Evolutionary conservation across 176 grass and related monocot species (phyloP), one percentile per base, ranked within the genome.

Genomic region (Tuctoria greenei): DNA sequence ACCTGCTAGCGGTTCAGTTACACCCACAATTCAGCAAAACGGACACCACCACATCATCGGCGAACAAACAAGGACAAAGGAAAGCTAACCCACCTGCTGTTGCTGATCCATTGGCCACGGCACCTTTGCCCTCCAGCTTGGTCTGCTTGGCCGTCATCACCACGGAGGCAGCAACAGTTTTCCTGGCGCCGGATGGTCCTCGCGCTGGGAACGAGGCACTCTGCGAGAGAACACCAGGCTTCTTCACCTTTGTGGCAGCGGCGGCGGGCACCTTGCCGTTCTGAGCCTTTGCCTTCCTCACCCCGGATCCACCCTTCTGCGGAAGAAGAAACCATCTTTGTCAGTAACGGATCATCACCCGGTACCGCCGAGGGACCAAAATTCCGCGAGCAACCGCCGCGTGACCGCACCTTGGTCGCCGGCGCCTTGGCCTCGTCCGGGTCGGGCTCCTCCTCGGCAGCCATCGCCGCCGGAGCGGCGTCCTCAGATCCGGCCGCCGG

Each of bases 271-370:
- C 72, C 69, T 64, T 73, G 77, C 80, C 86, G 75, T 89, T 83
- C 52, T 69, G 45, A 47, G 64, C 26, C 62, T 84, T 88, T 14
- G n/a, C 50, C 69, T 82, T 92, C 69, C 83, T 83, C 38, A 55
- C 72, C 71, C 73, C 79, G 79, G 91, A 79, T 92, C 87, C 84
- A 74, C 71, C 50, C 76, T 90, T 88, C 84, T 98, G 77, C 47
- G 69, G 5, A 46, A 66, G 13, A 24, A 54, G 62, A 24, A 54
- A 62, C 17, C 66, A 1, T 38, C 3, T 54, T 7, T n/a, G 15
- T 69, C 35, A 80, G 36, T 56, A 47, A 46, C 38, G 76, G 57
- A 84, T 11, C 21, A 3, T 31, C 31, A 3, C 31, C 31, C 31
- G 31, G 31, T n/a, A 46, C 11, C 9, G 15, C 39, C n/a, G 31